phyloP scores from a whole-genome alignment of 1,139 yeast genomes.

The Kazachstania sp. region DNA sequence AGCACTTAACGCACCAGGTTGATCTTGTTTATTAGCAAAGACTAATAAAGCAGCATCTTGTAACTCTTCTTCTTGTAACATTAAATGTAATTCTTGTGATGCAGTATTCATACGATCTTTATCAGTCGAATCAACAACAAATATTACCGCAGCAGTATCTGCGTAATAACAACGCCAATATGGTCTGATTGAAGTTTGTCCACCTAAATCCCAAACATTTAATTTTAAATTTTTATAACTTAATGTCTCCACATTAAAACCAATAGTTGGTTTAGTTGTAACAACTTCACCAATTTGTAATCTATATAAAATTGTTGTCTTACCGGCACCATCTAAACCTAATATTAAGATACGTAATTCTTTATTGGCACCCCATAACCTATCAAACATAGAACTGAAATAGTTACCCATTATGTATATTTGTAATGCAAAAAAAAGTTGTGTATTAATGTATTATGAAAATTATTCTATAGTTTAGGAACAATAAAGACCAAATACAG shows the following conservation, averaged over 20 bases:
- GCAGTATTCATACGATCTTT: slow-evolving; percentile 86
- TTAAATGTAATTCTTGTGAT: slow-evolving; percentile 77
- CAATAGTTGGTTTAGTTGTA: slow-evolving; percentile 91
- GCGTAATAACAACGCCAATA: slow-evolving; percentile 98
- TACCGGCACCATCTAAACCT: slow-evolving; percentile 97
- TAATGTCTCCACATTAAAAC: slow-evolving; percentile 92
- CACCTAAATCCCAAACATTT: slow-evolving; percentile 90
- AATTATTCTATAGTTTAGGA: no score
- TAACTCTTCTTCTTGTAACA: slow-evolving; percentile 89
- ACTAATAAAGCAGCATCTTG: slow-evolving; percentile 84
- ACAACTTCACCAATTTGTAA: slow-evolving; percentile 91
- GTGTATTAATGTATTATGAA: no score
- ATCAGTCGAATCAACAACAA: slow-evolving; percentile 96
- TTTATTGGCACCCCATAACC: slow-evolving; percentile 82
- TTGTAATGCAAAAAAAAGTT: not conserved
- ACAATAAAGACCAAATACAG: no score
- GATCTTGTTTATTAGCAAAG: slow-evolving; percentile 96
- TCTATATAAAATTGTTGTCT: slow-evolving; percentile 87
- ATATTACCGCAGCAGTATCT: slow-evolving; percentile 93
- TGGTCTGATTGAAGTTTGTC: slow-evolving; percentile 93
- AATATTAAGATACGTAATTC: slow-evolving; percentile 86
- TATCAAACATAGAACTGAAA: slow-evolving; percentile 76
- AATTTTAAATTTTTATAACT: slow-evolving; percentile 83
- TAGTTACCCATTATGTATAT: slow-evolving; percentile 58
- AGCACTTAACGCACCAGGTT: slow-evolving; percentile 89